These are phyloP conservation scores for Aspergillus coremiiformis DNA, from an alignment of 495 filamentous ascomycete species.

Conservation along the genomic window DNA sequence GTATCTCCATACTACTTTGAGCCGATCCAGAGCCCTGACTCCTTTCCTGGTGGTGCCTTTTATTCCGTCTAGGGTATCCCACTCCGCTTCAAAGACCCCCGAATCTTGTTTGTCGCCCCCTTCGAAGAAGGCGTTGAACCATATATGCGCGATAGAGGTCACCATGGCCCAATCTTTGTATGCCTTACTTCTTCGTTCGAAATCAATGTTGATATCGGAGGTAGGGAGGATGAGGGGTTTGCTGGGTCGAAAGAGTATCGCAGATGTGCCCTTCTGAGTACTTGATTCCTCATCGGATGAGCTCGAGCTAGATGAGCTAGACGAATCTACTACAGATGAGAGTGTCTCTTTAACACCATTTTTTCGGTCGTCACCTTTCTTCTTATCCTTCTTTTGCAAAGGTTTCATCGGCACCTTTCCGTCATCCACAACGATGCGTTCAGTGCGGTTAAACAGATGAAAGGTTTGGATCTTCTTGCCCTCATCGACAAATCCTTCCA, in stretches of 20 bases:
- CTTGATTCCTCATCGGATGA: slow-evolving; percentile 3
- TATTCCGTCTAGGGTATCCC: slow-evolving; percentile 63
- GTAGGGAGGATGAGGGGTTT: slow-evolving; percentile 60
- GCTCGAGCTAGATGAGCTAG: background rate
- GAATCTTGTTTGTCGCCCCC: slow-evolving; percentile 57
- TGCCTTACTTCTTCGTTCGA: slow-evolving; percentile 73
- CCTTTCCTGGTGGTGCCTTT: slow-evolving; percentile 80
- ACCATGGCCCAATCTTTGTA: slow-evolving; percentile 78
- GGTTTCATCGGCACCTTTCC: slow-evolving; percentile 9
- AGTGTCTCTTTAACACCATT: slow-evolving; percentile 3
- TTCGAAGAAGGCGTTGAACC: slow-evolving; percentile 95
- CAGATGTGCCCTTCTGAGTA: slow-evolving; percentile 22
- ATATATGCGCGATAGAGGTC: slow-evolving; percentile 86
- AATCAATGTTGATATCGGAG: slow-evolving; percentile 82
- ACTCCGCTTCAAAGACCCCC: slow-evolving; percentile 57
- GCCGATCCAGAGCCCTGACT: slow-evolving; percentile 66
- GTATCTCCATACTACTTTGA: slow-evolving; percentile 81
- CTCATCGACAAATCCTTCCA: slow-evolving; percentile 81
- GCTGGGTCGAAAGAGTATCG: slow-evolving; percentile 71
- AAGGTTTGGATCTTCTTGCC: slow-evolving; percentile 79
- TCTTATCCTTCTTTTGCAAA: background rate
- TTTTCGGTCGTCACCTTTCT: slow-evolving; percentile 3
- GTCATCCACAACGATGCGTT: slow-evolving; percentile 64
- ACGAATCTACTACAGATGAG: slow-evolving; percentile 5
- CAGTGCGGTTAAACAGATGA: slow-evolving; percentile 68